These are phyloP conservation scores for Rauvolfia tetraphylla DNA, from an alignment of 257 asterid species.

Conservation along the genomic window DNA sequence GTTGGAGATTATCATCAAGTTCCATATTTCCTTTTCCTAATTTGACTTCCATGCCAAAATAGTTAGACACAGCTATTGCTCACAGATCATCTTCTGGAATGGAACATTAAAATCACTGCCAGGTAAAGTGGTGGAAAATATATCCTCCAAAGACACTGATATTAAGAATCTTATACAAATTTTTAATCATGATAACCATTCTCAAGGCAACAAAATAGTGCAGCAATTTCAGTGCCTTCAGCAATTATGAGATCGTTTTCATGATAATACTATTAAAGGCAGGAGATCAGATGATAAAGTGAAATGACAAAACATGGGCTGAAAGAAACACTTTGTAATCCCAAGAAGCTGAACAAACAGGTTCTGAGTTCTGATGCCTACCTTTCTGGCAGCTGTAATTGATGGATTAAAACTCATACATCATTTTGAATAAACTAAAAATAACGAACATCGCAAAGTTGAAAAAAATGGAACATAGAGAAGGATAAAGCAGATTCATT, in stretches of 20 bases:
- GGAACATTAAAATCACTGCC: too few species aligned
- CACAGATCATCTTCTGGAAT: too few species aligned
- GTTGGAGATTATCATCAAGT: too few species aligned
- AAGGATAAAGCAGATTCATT: background rate
- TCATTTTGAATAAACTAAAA: background rate
- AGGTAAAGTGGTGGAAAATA: too few species aligned
- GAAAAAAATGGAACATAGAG: background rate
- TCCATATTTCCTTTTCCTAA: too few species aligned
- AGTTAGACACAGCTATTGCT: too few species aligned
- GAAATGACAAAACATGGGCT: background rate
- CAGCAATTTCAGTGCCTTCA: too few species aligned
- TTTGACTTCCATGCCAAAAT: too few species aligned
- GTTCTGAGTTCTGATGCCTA: background rate
- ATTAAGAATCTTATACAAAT: too few species aligned
- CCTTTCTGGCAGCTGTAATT: background rate
- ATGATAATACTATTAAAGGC: background rate
- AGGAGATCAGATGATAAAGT: background rate
- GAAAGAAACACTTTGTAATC: background rate
- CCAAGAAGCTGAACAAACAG: background rate
- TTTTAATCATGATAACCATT: too few species aligned
- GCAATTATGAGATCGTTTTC: background rate
- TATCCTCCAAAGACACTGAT: too few species aligned
- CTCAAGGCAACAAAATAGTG: too few species aligned
- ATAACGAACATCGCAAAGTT: background rate
- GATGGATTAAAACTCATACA: background rate